These are phyloP conservation scores for Persicaria maculosa DNA, from an alignment of 148 eudicot species.

Conservation along the genomic window DNA sequence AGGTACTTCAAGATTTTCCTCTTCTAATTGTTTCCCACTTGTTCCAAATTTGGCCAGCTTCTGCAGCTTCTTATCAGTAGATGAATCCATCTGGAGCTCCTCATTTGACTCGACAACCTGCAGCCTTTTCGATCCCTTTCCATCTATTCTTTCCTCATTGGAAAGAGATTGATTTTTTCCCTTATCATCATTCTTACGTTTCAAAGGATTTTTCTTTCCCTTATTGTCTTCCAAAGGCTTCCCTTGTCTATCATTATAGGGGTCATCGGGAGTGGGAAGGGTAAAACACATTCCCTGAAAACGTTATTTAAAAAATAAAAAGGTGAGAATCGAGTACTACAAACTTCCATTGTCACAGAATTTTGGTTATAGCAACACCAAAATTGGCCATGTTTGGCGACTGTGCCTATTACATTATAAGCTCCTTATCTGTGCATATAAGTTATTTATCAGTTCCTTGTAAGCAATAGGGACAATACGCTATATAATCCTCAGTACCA, in stretches of 20 bases:
- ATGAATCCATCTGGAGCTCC: constrained; percentile 12
- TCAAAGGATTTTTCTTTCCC: constrained; percentile 26
- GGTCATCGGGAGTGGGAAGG: constrained; percentile 81
- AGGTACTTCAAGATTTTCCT: constrained; percentile 15
- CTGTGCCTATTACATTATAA: no score
- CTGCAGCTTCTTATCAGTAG: constrained; percentile 17
- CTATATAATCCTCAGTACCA: no score
- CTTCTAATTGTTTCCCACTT: constrained; percentile 18
- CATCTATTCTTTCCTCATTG: constrained; percentile 15
- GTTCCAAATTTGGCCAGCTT: constrained; percentile 18
- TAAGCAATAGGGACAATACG: no score
- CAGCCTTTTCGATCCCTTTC: constrained; percentile 15
- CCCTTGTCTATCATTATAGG: constrained; percentile 61
- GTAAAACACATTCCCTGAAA: constrained; percentile 92
- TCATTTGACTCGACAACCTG: constrained; percentile 19
- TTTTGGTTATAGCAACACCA: not conserved
- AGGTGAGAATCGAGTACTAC: not conserved
- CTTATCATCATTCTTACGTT: constrained; percentile 15
- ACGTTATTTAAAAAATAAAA: not conserved
- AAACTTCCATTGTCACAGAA: not conserved
- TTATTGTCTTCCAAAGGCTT: constrained; percentile 27
- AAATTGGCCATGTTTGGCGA: not conserved
- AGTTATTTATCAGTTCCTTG: no score
- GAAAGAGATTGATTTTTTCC: constrained; percentile 16
- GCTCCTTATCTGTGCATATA: no score